Percentiles rank a stretch among this genome's conserved stretches.
Conservation (phyloP, 495 filamentous ascomycete genomes). For the Umbilicaria muhlenbergii region DNA sequence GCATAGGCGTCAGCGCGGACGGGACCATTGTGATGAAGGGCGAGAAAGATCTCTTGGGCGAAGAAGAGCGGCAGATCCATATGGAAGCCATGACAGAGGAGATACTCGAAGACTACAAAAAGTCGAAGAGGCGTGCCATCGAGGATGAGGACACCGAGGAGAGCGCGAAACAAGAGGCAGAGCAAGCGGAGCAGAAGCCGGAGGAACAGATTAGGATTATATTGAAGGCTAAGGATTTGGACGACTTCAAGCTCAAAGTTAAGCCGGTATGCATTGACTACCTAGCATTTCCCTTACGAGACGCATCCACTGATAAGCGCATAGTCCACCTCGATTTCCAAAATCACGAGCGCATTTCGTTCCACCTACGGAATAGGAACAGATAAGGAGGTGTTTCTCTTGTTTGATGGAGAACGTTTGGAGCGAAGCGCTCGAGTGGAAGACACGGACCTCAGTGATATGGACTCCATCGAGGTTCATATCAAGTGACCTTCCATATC, state of each 20-base stretch:
- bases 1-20: conserved; percentile 21
- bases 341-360: conserved; percentile 38
- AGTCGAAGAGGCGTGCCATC: conserved; percentile 10
- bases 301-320: conserved; percentile 1
- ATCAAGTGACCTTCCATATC: conserved; percentile 24
- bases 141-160: conserved; percentile 10
- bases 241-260: conserved; percentile 42
- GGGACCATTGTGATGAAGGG: conserved; percentile 8
- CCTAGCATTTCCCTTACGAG: background rate
- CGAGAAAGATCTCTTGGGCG: conserved; percentile 12
- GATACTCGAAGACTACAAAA: conserved; percentile 15
- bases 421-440: conserved; percentile 43
- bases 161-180: conserved; percentile 12
- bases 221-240: conserved; percentile 37
- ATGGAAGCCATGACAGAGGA: conserved; percentile 61
- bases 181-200: conserved; percentile 13
- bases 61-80: conserved; percentile 14
- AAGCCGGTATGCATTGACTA: conserved; percentile 26
- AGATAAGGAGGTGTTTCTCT: conserved; percentile 40
- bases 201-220: conserved; percentile 36
- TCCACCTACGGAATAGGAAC: conserved; percentile 24
- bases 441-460: conserved; percentile 63
- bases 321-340: conserved; percentile 36
- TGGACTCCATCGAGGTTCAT: conserved; percentile 65
- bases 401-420: conserved; percentile 70